These are phyloP conservation scores for Coemansia sp. DNA, from an alignment of 192 early-diverging fungal species.

Conservation along the genomic window DNA sequence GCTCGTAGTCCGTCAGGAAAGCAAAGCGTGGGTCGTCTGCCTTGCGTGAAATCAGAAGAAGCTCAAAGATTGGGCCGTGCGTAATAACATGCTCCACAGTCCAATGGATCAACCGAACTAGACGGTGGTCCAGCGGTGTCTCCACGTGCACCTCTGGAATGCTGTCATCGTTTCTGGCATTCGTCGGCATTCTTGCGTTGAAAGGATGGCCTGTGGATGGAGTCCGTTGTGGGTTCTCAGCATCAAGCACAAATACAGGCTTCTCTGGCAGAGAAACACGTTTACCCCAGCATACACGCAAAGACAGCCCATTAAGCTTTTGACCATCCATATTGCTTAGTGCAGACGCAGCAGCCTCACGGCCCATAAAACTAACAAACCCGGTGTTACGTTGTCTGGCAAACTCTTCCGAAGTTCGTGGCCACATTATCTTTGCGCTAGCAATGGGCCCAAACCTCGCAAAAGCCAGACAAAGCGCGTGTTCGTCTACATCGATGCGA, in stretches of 20 bases:
- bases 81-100: conserved; percentile 76
- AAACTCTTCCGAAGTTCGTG: conserved; percentile 79
- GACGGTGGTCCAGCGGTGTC: conserved; percentile 59
- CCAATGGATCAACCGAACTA: conserved; percentile 75
- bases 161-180: conserved; percentile 12
- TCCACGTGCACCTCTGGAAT: conserved; percentile 65
- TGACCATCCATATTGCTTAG: conserved; percentile 67
- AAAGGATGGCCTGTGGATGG: conserved; percentile 32
- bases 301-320: conserved; percentile 9
- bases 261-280: conserved; percentile 68
- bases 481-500: conserved; percentile 72
- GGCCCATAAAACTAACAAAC: conserved; percentile 89
- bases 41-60: conserved; percentile 65
- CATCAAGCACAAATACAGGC: conserved; percentile 61
- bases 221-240: not conserved
- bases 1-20: conserved; percentile 76
- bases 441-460: conserved; percentile 80
- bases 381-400: conserved; percentile 77
- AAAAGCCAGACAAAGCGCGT: conserved; percentile 72
- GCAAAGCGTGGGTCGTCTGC: conserved; percentile 63
- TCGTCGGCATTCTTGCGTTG: conserved; percentile 21
- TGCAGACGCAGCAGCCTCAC: conserved; percentile 69
- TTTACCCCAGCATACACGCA: conserved; percentile 86
- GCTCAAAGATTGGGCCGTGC: conserved; percentile 77
- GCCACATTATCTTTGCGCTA: conserved; percentile 96